Evolutionary conservation across 2,329 filamentous ascomycete species (phyloP).

Genomic region (Diaporthe caulivora): DNA sequence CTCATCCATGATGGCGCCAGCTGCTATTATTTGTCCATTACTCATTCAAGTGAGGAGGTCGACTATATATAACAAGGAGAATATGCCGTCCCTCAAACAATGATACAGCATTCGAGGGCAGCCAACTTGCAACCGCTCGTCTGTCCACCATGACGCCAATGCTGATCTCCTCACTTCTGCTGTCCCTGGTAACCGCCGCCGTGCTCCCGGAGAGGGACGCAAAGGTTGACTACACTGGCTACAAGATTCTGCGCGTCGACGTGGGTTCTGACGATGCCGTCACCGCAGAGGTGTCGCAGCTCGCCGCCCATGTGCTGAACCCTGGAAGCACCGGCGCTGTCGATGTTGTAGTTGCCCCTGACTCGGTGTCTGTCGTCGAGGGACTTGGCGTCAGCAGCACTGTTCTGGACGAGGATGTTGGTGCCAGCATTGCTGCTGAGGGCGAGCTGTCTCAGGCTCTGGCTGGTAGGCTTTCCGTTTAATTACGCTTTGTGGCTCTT

Average conservation of each 20-base stretch:
- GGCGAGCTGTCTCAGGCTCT: conserved; percentile 31
- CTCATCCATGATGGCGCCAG: conserved; percentile 20
- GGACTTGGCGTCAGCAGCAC: conserved; percentile 42
- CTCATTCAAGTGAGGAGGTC: conserved; percentile 4
- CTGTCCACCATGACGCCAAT: conserved; percentile 7
- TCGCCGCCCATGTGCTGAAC: conserved; percentile 19
- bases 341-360: conserved; percentile 45
- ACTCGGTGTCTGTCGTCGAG: conserved; percentile 43
- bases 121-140: background rate
- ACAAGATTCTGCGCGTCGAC: conserved; percentile 57
- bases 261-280: conserved; percentile 49
- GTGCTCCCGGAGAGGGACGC: conserved; percentile 5
- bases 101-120: background rate
- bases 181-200: conserved; percentile 7
- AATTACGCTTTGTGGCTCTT: too few relatives aligned
- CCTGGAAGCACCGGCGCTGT: conserved; percentile 24
- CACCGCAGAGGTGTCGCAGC: background rate
- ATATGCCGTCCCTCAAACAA: too few relatives aligned
- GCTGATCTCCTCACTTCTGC: conserved; percentile 17
- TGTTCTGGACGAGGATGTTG: conserved; percentile 43
- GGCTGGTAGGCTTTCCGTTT: background rate
- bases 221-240: conserved; percentile 52
- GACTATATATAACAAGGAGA: background rate
- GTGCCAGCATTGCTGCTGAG: conserved; percentile 43
- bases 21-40: conserved; percentile 5